phyloP scores from a whole-genome alignment of 768 basidiomycete genomes.

The Macrolepiota albuminosa region DNA sequence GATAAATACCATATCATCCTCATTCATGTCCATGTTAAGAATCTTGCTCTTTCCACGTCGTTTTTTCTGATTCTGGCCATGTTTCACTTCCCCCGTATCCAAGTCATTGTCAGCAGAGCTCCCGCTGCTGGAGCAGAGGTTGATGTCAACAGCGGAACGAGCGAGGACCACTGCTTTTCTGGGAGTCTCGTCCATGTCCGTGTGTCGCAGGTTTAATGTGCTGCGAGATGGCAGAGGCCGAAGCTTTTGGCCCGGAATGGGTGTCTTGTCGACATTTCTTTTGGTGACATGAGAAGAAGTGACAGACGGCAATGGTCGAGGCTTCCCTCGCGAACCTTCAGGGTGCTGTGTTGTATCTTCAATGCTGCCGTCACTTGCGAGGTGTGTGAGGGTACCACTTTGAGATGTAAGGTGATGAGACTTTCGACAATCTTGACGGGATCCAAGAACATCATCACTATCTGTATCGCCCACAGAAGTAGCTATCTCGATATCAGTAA shows the following conservation, averaged over 20 bases:
- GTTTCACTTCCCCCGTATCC: slow-evolving; percentile 12
- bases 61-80: slow-evolving; percentile 1
- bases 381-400: neutral
- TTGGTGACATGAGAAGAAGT: neutral
- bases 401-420: neutral
- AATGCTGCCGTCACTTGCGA: neutral
- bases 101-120: slow-evolving; percentile 1
- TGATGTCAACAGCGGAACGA: slow-evolving; percentile 1
- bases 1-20: neutral
- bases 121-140: slow-evolving; percentile 13
- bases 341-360: neutral
- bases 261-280: neutral
- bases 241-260: neutral
- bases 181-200: slow-evolving; percentile 6
- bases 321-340: neutral
- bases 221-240: neutral
- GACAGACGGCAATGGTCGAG: neutral
- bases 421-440: neutral
- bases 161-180: neutral
- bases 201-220: neutral
- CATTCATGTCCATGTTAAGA: neutral
- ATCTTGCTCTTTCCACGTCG: neutral
- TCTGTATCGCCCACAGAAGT: slow-evolving; percentile 1
- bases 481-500: slow-evolving; percentile 7
- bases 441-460: neutral